Conservation (phyloP, 2,329 filamentous ascomycete species). For the Pseudogymnoascus sp. region DNA sequence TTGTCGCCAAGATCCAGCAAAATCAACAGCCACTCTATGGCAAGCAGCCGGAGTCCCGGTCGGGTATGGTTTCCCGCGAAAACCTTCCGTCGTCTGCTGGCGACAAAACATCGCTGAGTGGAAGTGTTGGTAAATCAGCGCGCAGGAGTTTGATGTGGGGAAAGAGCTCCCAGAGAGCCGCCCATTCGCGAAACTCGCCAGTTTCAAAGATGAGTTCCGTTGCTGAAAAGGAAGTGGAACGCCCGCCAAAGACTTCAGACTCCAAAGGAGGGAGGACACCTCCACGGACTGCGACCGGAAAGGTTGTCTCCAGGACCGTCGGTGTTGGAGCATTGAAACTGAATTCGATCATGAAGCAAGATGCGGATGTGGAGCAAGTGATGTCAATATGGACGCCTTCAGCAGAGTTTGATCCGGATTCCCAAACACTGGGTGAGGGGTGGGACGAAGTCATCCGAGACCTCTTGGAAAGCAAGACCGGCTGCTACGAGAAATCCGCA, state of each 20-base stretch:
- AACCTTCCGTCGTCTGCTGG: slow-evolving; percentile 12
- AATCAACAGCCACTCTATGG: slow-evolving; percentile 23
- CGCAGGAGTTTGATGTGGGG: slow-evolving; percentile 66
- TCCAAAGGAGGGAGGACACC: slow-evolving; percentile 24
- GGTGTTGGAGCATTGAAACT: slow-evolving; percentile 73
- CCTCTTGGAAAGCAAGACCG: slow-evolving; percentile 65
- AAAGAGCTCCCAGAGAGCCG: slow-evolving; percentile 47
- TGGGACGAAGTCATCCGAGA: slow-evolving; percentile 69
- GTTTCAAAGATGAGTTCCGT: slow-evolving; percentile 46
- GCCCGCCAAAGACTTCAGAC: background rate
- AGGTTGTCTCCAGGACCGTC: slow-evolving; percentile 58
- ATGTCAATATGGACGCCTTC: slow-evolving; percentile 70
- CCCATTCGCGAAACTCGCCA: slow-evolving; percentile 44
- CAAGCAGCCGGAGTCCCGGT: slow-evolving; percentile 23
- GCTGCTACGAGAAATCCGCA: slow-evolving; percentile 65
- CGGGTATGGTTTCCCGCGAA: slow-evolving; percentile 22
- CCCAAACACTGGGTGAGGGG: slow-evolving; percentile 51
- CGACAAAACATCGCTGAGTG: slow-evolving; percentile 41
- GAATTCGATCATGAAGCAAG: slow-evolving; percentile 64
- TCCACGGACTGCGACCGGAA: slow-evolving; percentile 45
- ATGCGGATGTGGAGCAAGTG: slow-evolving; percentile 66
- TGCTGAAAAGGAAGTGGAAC: slow-evolving; percentile 16
- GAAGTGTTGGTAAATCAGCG: slow-evolving; percentile 44
- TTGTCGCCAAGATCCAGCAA: slow-evolving; percentile 67
- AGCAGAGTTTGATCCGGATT: slow-evolving; percentile 44